Percentiles rank a stretch among this genome's conserved stretches.
Conservation (phyloP, 2,329 filamentous ascomycete species). For the Penicillium corylophilum region DNA sequence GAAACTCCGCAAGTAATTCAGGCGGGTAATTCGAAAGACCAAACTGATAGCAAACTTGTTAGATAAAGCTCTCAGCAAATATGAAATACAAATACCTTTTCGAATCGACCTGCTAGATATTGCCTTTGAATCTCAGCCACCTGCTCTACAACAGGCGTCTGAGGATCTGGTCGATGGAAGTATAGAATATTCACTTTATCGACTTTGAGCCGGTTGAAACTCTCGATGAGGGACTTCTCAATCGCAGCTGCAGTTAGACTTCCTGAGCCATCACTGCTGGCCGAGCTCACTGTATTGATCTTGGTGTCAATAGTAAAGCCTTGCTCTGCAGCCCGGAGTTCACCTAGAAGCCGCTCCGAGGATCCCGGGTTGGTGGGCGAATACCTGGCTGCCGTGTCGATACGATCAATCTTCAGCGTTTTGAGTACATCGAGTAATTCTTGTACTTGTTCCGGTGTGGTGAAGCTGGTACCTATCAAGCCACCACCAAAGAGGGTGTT, state of each 20-base stretch:
- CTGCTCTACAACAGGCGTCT: conserved; percentile 39
- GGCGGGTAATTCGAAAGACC: conserved; percentile 41
- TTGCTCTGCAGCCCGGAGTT: conserved; percentile 18
- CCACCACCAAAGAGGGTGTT: conserved; percentile 1
- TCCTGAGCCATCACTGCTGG: conserved; percentile 12
- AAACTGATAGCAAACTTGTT: conserved; percentile 28
- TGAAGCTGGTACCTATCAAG: conserved; percentile 1
- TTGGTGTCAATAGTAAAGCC: conserved; percentile 39
- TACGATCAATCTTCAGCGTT: background rate
- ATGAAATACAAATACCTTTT: conserved; percentile 4
- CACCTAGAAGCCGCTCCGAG: conserved; percentile 35
- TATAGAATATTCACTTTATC: conserved; percentile 39
- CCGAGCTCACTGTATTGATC: conserved; percentile 29
- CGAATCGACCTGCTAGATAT: conserved; percentile 18
- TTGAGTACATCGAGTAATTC: conserved; percentile 3
- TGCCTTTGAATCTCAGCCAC: conserved; percentile 29
- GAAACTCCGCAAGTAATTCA: conserved; percentile 29
- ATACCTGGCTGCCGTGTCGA: conserved; percentile 36
- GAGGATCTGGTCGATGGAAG: conserved; percentile 36
- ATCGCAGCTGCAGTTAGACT: conserved; percentile 28
- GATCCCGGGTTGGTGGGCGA: conserved; percentile 31
- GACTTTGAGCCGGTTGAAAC: conserved; percentile 27
- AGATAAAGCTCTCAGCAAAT: background rate
- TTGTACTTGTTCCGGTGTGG: conserved; percentile 1
- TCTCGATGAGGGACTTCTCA: conserved; percentile 26